These are phyloP conservation scores for Globisporangium polare DNA, from an alignment of 352 stramenopile species.

Conservation along the genomic window DNA sequence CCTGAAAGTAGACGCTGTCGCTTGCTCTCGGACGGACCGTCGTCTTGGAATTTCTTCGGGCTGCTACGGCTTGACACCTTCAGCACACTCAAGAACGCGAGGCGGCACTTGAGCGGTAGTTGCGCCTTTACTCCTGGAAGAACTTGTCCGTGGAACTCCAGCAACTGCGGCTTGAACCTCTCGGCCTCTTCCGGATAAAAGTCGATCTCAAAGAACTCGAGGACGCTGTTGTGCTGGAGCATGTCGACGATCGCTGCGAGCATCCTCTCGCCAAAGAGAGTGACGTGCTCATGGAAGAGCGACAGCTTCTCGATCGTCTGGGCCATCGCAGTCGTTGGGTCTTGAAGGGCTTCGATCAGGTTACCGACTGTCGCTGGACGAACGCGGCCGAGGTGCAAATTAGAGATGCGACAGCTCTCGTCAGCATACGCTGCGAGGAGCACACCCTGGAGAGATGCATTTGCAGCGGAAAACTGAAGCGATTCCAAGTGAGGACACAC, in stretches of 20 bases:
- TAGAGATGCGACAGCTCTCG: neutral
- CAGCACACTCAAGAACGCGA: neutral
- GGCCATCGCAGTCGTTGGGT: neutral
- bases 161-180: neutral
- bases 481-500: neutral
- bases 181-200: neutral
- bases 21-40: neutral
- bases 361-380: neutral
- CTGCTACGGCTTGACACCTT: neutral
- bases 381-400: neutral
- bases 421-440: neutral
- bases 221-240: neutral
- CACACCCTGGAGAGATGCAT: neutral
- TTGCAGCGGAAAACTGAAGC: neutral
- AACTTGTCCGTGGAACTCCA: neutral
- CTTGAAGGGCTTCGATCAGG: neutral
- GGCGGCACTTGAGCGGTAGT: neutral
- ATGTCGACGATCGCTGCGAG: neutral
- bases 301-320: neutral
- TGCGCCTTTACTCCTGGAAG: neutral
- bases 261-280: neutral
- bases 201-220: neutral
- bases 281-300: neutral
- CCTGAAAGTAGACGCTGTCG: neutral
- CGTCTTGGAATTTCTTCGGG: neutral